Evolutionary conservation across 345 rosid genomes (phyloP).

Genomic region (Moricandia moricandioides): DNA sequence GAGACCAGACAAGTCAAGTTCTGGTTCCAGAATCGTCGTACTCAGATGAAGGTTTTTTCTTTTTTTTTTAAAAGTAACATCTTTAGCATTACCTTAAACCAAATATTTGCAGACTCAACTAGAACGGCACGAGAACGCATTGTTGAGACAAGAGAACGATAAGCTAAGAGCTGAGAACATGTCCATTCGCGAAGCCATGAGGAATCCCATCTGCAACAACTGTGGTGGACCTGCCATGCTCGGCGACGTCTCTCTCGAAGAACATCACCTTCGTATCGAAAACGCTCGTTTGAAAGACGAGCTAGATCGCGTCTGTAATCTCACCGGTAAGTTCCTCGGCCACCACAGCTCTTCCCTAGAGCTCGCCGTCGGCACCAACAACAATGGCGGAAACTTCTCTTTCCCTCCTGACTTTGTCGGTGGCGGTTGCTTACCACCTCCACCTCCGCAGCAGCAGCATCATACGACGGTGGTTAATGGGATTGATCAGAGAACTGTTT

Average conservation of each 20-base stretch:
- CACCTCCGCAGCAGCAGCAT: slow-evolving; percentile 5
- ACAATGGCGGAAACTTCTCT: slow-evolving; percentile 39
- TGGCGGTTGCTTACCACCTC: slow-evolving; percentile 31
- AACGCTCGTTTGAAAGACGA: slow-evolving; percentile 89
- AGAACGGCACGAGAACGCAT: slow-evolving; percentile 88
- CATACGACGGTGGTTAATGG: slow-evolving; percentile 42
- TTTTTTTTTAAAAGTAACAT: not conserved
- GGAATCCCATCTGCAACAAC: slow-evolving; percentile 76
- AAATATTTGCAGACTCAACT: slow-evolving; percentile 92
- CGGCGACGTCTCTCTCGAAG: slow-evolving; percentile 80
- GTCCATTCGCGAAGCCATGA: slow-evolving; percentile 90
- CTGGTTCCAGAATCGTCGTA: slow-evolving; percentile 97
- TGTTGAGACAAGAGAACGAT: slow-evolving; percentile 90
- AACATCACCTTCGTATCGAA: slow-evolving; percentile 89
- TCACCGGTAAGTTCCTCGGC: slow-evolving; percentile 90
- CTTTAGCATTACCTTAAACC: too few species aligned
- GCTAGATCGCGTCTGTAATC: slow-evolving; percentile 74
- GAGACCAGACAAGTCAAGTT: slow-evolving; percentile 95
- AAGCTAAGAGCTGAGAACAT: slow-evolving; percentile 88
- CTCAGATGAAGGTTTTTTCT: slow-evolving; percentile 86
- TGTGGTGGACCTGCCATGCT: slow-evolving; percentile 91
- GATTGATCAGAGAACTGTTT: slow-evolving; percentile 66
- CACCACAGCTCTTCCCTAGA: slow-evolving; percentile 66
- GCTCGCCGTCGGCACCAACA: slow-evolving; percentile 64
- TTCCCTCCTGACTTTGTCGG: slow-evolving; percentile 36